Percentiles rank a stretch among this genome's conserved stretches.
Evolutionary conservation across 345 rosid species (phyloP).

Genomic region (Anastatica hierochuntica): DNA sequence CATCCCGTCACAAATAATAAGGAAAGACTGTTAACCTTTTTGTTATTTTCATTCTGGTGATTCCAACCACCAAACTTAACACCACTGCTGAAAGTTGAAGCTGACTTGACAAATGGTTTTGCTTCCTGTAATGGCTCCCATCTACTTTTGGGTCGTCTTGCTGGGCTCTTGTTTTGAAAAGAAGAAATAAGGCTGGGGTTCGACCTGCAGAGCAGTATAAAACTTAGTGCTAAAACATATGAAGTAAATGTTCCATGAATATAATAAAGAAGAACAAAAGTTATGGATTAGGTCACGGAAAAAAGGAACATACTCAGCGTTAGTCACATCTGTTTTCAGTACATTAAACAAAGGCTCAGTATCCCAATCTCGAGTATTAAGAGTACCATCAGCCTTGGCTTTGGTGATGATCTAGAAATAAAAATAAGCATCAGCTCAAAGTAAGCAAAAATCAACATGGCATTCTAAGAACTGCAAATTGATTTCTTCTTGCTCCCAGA

Average conservation of each 20-base stretch:
- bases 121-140: constrained; percentile 93
- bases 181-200: constrained; percentile 30
- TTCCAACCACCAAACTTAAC: constrained; percentile 52
- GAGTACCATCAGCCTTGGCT: constrained; percentile 62
- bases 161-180: constrained; percentile 51
- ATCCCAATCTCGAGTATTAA: constrained; percentile 74
- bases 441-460: background rate
- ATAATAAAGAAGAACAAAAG: constrained; percentile 2
- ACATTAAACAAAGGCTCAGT: constrained; percentile 66
- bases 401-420: constrained; percentile 52
- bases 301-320: constrained; percentile 44
- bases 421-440: constrained; percentile 12
- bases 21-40: constrained; percentile 37
- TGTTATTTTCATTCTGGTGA: constrained; percentile 38
- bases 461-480: too few species aligned
- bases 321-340: constrained; percentile 30
- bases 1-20: constrained; percentile 6
- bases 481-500: background rate
- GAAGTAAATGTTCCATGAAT: constrained; percentile 6
- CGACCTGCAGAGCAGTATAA: constrained; percentile 24
- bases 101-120: constrained; percentile 41
- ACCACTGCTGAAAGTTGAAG: constrained; percentile 29
- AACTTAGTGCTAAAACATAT: constrained; percentile 8
- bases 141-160: constrained; percentile 76
- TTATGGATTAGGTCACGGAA: constrained; percentile 2